These are phyloP conservation scores for Phytophthora macrochlamydospora DNA, from an alignment of 352 stramenopile genomes.

Conservation along the genomic window DNA sequence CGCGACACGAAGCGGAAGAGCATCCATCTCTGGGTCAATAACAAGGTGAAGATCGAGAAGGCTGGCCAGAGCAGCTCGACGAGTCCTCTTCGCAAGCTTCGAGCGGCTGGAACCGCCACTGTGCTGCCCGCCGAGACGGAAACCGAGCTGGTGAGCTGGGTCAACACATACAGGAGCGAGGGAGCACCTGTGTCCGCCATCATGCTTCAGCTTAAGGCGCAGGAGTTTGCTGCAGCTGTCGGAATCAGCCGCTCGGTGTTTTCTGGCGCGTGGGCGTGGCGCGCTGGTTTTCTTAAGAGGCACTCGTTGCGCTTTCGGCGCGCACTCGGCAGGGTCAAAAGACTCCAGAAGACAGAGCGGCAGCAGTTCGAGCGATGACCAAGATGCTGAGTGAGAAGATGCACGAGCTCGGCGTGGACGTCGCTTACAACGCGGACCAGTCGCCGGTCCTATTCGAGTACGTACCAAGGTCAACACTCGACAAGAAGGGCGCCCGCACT, in stretches of 20 bases:
- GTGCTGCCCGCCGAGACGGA: neutral
- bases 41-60: neutral
- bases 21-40: neutral
- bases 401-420: too few relatives aligned
- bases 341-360: neutral
- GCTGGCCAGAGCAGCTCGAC: neutral
- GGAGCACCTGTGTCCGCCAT: neutral
- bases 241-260: neutral
- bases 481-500: too few relatives aligned
- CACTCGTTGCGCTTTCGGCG: neutral
- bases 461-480: too few relatives aligned
- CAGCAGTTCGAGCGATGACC: too few relatives aligned
- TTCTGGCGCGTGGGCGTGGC: neutral
- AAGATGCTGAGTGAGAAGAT: too few relatives aligned
- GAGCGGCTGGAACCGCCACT: neutral
- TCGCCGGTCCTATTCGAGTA: too few relatives aligned
- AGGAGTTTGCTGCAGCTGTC: neutral
- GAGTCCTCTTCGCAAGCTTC: neutral
- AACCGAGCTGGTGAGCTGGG: neutral
- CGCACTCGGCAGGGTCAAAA: neutral
- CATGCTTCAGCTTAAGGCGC: neutral
- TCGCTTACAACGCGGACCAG: too few relatives aligned
- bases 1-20: neutral
- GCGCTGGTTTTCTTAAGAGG: neutral
- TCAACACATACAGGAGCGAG: neutral